Base-by-base conservation (phyloP, 345 rosid species). In the Boechera divaricarpa region DNA sequence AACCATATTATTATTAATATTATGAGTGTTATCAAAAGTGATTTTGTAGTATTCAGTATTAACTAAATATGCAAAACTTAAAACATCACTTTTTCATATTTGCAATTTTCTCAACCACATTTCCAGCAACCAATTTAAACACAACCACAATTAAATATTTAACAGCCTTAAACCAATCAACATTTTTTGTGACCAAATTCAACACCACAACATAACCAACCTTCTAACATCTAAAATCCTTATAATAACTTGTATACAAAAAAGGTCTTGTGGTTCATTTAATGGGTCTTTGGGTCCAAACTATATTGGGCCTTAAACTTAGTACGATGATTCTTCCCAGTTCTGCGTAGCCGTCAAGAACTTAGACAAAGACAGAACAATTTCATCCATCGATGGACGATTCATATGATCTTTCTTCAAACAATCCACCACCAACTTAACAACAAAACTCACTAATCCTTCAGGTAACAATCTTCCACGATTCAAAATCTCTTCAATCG, bases 331-430 rank as follows among this genome's bases (percentile, higher is more conserved):
- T 63, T 85, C 86, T 63, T 85, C 87, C 84, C 79, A 79, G 11
- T 71, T 62, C 49, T 70, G 63, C 0, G 88, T 82, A 52, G 85
- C 29, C 2, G 78, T 75, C 77, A 85, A 70, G 78, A 87, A 85
- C 76, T 82, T 80, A 6, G 89, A 81, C 29, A 91, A 80, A 74
- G 87, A 81, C 65, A 75, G 75, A 64, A 75, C 80, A 39, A 86
- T 75, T 58, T 91, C 90, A 69, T 83, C 92, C 92, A 85, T 91
- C 53, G 83, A 66, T 48, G 97, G 98, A 16, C 97, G 97, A 63
- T 53, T 80, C 15, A 79, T 29, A 16, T 89, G 91, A 80, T 89
- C 81, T 76, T 77, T 86, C 42, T 83, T 67, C 58, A 91, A 70
- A 83, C 98, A 93, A 81, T 81, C 80, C 24, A 76, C 72, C 2